Base-by-base conservation (phyloP, 1,284 basidiomycete genomes). In the Malassezia sympodialis region DNA sequence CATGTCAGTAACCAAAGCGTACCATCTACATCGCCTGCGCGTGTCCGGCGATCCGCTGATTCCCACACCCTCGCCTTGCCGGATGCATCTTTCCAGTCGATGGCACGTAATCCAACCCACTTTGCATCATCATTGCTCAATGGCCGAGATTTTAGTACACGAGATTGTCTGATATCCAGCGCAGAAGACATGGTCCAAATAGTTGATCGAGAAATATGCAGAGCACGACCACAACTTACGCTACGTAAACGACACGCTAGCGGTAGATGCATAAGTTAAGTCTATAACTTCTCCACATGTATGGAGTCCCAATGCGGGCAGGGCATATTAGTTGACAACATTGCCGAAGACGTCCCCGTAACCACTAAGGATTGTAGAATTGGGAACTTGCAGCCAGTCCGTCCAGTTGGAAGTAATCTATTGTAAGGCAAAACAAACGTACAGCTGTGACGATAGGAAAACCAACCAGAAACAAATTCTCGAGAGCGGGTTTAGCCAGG, bases 31-130 rank as follows among this genome's bases (percentile, higher is more conserved):
- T 68, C 64, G n/a, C 69, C 68, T 31, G 69, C 67, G 19, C 68
- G 56, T 2, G 72, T 74, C 42, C 60, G 65, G 24, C 72, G 63
- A 35, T 69, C 65, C 27, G 68, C 70, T 28, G 63, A 66, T 35
- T 75, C 73, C 73, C 72, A 75, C 43, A 63, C 60, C 28, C 70
- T 63, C 30, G 68, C 51, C 37, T 61, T 68, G 24, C 72, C 73
- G 2, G 61, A 50, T 1, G 69, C 66, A 40, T 75, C 72, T 3
- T 63, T 47, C 72, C 72, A 75, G 27, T 69, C 56, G 46, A 75
- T 72, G 3, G 66, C 52, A 14, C 60, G 59, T 3, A 75, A 58
- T 0, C 65, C 64, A 12, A 75, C 55, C 73, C 73, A 74, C 48
- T 74, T 74, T 27, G 70, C 60, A 0, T 70, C 59, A 4, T 52